These are phyloP conservation scores for Vigna unguiculata DNA, from an alignment of 306 rosid species.

Conservation along the genomic window DNA sequence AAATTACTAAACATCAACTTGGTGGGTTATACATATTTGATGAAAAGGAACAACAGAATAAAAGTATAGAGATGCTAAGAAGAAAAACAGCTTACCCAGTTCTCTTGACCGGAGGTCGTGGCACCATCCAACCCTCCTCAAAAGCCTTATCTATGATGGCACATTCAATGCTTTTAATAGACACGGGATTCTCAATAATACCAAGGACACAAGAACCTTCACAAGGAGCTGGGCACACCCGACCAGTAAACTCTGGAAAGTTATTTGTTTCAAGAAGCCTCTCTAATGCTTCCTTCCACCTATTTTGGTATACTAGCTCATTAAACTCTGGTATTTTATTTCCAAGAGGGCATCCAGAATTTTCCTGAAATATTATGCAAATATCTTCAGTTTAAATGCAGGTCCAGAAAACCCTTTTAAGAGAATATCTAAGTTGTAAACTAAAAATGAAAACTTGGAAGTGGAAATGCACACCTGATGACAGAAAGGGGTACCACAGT, in stretches of 20 bases:
- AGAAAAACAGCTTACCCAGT: conserved; percentile 69
- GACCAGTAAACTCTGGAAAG: conserved; percentile 98
- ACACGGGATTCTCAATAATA: conserved; percentile 83
- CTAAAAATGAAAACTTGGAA: not conserved
- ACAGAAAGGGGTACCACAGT: conserved; percentile 99
- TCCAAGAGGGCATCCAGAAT: conserved; percentile 98
- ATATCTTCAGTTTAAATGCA: conserved; percentile 13
- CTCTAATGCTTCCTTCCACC: conserved; percentile 95
- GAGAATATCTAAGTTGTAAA: not conserved
- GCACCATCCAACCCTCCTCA: conserved; percentile 99
- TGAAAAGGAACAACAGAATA: conserved; percentile 18
- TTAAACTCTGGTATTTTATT: conserved; percentile 98
- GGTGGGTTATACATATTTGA: conserved; percentile 10
- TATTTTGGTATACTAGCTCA: conserved; percentile 91
- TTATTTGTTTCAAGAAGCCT: conserved; percentile 98
- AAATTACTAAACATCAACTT: not conserved
- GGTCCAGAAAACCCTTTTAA: not conserved
- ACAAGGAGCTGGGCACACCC: conserved; percentile 99
- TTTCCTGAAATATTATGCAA: conserved; percentile 69
- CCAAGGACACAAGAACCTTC: conserved; percentile 96
- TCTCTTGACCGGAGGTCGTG: conserved; percentile 85
- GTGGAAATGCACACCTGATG: conserved; percentile 71
- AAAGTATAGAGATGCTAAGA: conserved; percentile 6
- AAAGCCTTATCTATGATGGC: conserved; percentile 98
- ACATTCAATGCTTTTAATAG: conserved; percentile 95